phyloP scores from a whole-genome alignment of 345 rosid species.

The Rhodamnia argentea region DNA sequence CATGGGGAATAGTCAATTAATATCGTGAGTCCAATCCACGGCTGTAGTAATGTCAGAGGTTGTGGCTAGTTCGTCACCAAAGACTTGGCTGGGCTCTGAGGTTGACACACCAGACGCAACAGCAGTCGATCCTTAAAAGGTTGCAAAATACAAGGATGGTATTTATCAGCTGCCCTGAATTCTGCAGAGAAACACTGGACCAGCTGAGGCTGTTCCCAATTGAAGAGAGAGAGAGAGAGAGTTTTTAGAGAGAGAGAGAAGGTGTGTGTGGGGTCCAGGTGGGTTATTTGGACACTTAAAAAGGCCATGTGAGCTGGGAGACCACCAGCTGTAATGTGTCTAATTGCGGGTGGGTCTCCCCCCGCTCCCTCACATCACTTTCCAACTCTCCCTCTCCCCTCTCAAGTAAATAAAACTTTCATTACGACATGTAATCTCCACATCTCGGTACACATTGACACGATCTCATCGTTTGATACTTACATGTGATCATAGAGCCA shows the following conservation, averaged over 20 bases:
- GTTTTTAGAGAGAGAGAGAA: not conserved
- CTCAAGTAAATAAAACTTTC: not conserved
- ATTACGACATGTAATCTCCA: not conserved
- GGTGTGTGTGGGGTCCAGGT: conserved; percentile 10
- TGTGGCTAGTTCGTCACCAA: not conserved
- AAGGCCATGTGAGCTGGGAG: conserved; percentile 38
- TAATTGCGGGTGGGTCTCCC: conserved; percentile 8
- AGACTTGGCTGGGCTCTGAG: not conserved
- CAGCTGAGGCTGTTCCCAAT: conserved; percentile 9
- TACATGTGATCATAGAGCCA: not conserved
- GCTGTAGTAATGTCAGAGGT: not conserved
- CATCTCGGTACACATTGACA: not conserved
- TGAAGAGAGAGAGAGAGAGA: not conserved
- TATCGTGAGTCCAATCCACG: not conserved
- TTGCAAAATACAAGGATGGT: not conserved
- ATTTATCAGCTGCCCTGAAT: conserved; percentile 8
- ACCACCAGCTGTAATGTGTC: conserved; percentile 53
- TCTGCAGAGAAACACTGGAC: conserved; percentile 11
- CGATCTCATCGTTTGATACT: not conserved
- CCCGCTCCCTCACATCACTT: not conserved
- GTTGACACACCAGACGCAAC: not conserved
- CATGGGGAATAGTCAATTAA: not conserved
- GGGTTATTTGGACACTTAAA: not conserved
- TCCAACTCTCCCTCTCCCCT: not conserved
- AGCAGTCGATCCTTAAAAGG: not conserved